Base-by-base conservation (phyloP, 164 flowering plant genomes). In the Warburgia ugandensis region DNA sequence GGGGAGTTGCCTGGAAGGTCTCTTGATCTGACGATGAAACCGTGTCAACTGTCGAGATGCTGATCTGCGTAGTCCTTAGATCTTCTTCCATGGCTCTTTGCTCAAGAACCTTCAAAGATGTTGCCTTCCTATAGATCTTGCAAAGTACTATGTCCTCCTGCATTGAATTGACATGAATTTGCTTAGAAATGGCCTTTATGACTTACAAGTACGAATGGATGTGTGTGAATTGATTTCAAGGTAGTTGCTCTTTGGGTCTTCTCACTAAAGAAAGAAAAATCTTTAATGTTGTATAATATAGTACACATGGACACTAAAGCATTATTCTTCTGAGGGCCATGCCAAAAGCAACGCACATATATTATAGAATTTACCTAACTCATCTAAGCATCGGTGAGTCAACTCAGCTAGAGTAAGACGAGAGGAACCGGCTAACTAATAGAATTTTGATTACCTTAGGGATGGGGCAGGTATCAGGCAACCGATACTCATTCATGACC, bases 51-150 rank as follows among this genome's bases (percentile, higher is more conserved):
- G 74, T 39, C 17, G 45, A 17, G 65, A 36, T 14, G 58, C 51
- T 48, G 27, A 52, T 13, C 9, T 29, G 31, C 12, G 42, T 25
- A 20, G 31, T 25, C 48, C 50, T 68, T 35, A 17, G 32, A 43
- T 62, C 83, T 59, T 77, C 88, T 52, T 80, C 94, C 78, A 64
- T 66, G 20, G 82, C 96, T 59, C 88, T 77, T 59, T 80, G 85
- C 70, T 92, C 97, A 61, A 92, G 59, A 20, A 80, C 86, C 67
- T 84, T 88, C 75, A 85, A 45, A 13, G 99, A 77, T 12, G 99
- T 86, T 21, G 96, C 99, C 69, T 92, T 92, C 56, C 84, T 64
- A 31, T 92, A 92, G 45, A 92, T 74, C 74, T 88, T 92, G 72
- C 96, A 85, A 48, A 92, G 38, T 5, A 92, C 96, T 25, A 65